Percentiles rank a stretch among this genome's conserved stretches.
These are phyloP conservation scores for Starmerella tilneyi DNA, from an alignment of 805 yeast species.

Conservation along the genomic window DNA sequence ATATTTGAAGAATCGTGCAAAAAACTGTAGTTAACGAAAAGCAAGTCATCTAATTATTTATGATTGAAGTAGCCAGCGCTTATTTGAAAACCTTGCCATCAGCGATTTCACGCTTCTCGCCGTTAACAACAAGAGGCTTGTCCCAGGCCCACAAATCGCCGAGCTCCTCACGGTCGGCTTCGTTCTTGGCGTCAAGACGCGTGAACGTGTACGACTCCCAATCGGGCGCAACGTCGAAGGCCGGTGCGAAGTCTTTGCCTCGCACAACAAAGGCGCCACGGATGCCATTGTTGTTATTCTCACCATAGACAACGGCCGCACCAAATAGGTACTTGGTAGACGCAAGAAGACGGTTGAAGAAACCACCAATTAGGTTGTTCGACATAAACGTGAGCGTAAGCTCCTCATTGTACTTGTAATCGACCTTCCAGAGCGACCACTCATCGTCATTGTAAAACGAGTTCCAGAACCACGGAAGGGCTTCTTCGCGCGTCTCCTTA, in stretches of 20 bases:
- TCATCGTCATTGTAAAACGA: conserved; percentile 82
- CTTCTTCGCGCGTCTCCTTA: conserved; percentile 89
- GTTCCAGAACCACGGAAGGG: conserved; percentile 95
- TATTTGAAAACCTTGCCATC: conserved; percentile 98
- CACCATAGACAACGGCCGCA: conserved; percentile 89
- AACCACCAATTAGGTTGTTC: conserved; percentile 94
- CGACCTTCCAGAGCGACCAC: conserved; percentile 92
- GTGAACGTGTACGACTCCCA: conserved; percentile 88
- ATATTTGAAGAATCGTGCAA: too few relatives aligned
- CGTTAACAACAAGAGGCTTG: conserved; percentile 72
- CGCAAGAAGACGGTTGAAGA: conserved; percentile 87
- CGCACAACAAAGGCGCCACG: conserved; percentile 89
- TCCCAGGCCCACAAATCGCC: conserved; percentile 98
- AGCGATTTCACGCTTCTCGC: conserved; percentile 75
- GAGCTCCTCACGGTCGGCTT: conserved; percentile 68
- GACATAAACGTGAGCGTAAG: conserved; percentile 96
- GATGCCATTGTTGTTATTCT: conserved; percentile 96
- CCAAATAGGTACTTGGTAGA: conserved; percentile 94
- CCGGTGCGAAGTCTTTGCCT: conserved; percentile 86
- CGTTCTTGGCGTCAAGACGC: conserved; percentile 69
- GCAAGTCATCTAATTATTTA: neutral
- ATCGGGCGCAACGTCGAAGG: conserved; percentile 97
- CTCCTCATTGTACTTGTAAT: conserved; percentile 96
- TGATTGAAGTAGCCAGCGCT: conserved; percentile 18
- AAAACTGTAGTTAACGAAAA: too few relatives aligned